These are phyloP conservation scores for Scytalidium sp. DNA, from an alignment of 2,329 filamentous ascomycete genomes.

Conservation along the genomic window DNA sequence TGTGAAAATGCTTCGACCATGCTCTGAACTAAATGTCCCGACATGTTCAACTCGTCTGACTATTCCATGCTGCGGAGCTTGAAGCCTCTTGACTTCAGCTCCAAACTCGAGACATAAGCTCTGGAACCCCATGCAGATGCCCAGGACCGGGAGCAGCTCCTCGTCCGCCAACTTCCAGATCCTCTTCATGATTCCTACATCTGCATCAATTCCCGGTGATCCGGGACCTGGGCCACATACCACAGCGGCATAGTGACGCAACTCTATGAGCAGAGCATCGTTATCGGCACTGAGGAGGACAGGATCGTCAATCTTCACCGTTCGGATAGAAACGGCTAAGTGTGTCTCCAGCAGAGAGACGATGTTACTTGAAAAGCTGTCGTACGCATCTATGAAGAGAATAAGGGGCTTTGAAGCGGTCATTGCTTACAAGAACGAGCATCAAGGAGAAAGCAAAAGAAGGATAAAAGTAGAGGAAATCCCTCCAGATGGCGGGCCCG, in stretches of 20 bases:
- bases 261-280: slow-evolving; percentile 44
- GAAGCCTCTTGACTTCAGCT: slow-evolving; percentile 49
- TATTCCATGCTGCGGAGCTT: slow-evolving; percentile 59
- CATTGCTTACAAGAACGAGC: too few relatives aligned
- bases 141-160: slow-evolving; percentile 71
- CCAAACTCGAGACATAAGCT: slow-evolving; percentile 60
- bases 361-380: slow-evolving; percentile 97
- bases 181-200: slow-evolving; percentile 77
- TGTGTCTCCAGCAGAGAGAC: slow-evolving; percentile 73
- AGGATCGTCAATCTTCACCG: slow-evolving; percentile 69
- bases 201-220: slow-evolving; percentile 65
- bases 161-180: slow-evolving; percentile 66
- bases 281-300: slow-evolving; percentile 39
- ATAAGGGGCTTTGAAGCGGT: slow-evolving; percentile 41
- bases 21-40: slow-evolving; percentile 18
- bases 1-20: slow-evolving; percentile 19
- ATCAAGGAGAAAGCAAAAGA: slow-evolving; percentile 10
- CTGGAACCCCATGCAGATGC: slow-evolving; percentile 71
- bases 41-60: slow-evolving; percentile 52
- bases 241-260: slow-evolving; percentile 72
- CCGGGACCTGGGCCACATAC: slow-evolving; percentile 91
- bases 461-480: neutral
- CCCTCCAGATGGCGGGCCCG: too few relatives aligned
- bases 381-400: slow-evolving; percentile 91
- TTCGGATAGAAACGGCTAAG: slow-evolving; percentile 64